Percentiles rank a stretch among this genome's conserved stretches.
Conservation (phyloP, 768 basidiomycete genomes). For the Hericium erinaceus region DNA sequence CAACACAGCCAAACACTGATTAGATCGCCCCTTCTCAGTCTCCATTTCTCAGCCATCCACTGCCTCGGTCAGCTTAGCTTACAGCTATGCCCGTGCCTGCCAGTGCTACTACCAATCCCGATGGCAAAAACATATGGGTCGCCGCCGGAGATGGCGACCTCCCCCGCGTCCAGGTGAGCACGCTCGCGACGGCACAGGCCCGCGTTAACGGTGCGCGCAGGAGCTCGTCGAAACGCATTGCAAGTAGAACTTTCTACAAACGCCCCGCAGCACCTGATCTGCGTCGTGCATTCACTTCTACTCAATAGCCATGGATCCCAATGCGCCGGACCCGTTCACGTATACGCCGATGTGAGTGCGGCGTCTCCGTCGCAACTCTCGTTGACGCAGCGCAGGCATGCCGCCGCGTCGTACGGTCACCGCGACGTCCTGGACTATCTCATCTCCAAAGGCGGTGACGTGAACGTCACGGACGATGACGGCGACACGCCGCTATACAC, state of each 20-base stretch:
- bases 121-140: slow-evolving; percentile 75
- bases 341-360: slow-evolving; percentile 70
- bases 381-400: slow-evolving; percentile 50
- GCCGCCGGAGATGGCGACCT: slow-evolving; percentile 89
- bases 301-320: slow-evolving; percentile 46
- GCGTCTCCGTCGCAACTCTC: background rate
- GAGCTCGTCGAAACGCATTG: slow-evolving; percentile 35
- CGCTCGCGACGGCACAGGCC: background rate
- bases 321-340: slow-evolving; percentile 58
- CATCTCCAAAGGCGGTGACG: slow-evolving; percentile 66
- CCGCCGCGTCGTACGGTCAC: slow-evolving; percentile 89
- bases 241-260: slow-evolving; percentile 41
- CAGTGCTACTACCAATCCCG: background rate
- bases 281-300: background rate
- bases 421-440: slow-evolving; percentile 69
- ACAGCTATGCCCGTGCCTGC: background rate
- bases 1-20: too few relatives aligned
- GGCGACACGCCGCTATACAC: slow-evolving; percentile 91
- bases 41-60: too few relatives aligned
- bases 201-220: slow-evolving; percentile 2
- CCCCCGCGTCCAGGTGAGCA: slow-evolving; percentile 52
- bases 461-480: slow-evolving; percentile 78
- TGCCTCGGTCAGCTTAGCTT: background rate
- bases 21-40: background rate
- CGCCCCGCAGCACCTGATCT: slow-evolving; percentile 1